Conservation (phyloP, 2,329 filamentous ascomycete species). For the Curvularia hawaiiensis region DNA sequence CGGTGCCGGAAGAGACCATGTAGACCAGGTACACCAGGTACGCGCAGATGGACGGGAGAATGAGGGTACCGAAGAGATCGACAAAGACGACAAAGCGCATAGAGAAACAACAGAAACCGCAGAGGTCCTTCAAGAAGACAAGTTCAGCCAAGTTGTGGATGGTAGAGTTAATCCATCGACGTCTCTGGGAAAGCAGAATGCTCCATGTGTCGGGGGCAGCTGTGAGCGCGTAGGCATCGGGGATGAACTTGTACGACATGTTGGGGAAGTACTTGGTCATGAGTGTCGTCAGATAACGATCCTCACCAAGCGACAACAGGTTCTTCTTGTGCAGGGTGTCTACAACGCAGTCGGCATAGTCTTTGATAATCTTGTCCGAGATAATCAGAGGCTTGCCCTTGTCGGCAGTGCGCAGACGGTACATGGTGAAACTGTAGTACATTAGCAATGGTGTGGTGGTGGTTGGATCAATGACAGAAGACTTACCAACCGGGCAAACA, state of each 20-base stretch:
- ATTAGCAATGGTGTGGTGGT: slow-evolving; percentile 21
- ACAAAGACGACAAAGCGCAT: slow-evolving; percentile 98
- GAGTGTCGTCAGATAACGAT: slow-evolving; percentile 94
- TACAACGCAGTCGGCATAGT: slow-evolving; percentile 87
- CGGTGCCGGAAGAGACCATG: slow-evolving; percentile 68
- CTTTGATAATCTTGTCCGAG: slow-evolving; percentile 81
- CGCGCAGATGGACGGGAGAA: slow-evolving; percentile 84
- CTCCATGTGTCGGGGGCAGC: slow-evolving; percentile 94
- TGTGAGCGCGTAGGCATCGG: slow-evolving; percentile 90
- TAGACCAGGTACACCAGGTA: slow-evolving; percentile 92
- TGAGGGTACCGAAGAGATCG: slow-evolving; percentile 89
- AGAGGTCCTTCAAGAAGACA: slow-evolving; percentile 89
- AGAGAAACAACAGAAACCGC: slow-evolving; percentile 97
- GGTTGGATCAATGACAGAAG: not conserved
- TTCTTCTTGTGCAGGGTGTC: slow-evolving; percentile 98
- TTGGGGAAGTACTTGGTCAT: slow-evolving; percentile 98
- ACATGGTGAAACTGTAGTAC: slow-evolving; percentile 89
- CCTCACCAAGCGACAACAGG: slow-evolving; percentile 88
- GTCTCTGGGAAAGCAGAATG: slow-evolving; percentile 93
- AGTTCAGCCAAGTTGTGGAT: slow-evolving; percentile 95
- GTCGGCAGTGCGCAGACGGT: slow-evolving; percentile 90
- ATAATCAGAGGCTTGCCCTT: slow-evolving; percentile 95
- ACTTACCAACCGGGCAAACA: slow-evolving; percentile 98
- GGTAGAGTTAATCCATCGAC: slow-evolving; percentile 99
- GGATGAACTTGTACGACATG: slow-evolving; percentile 96